Evolutionary conservation across 495 filamentous ascomycete species (phyloP).

Genomic region (Trichoderma virens): DNA sequence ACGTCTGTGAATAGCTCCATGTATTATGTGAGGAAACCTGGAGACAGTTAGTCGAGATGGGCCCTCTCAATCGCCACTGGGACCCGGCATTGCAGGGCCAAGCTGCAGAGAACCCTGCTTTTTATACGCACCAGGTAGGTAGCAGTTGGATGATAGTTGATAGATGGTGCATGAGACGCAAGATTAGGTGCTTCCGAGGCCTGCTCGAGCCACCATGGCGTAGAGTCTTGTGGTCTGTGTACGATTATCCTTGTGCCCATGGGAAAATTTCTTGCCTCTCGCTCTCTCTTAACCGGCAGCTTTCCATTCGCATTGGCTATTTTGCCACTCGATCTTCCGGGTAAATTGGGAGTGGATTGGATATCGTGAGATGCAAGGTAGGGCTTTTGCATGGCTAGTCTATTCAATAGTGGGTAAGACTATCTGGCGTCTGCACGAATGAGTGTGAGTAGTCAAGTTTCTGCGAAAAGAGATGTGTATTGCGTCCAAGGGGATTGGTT

Average conservation of each 20-base stretch:
- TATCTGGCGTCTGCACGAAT: neutral
- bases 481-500: too few species aligned
- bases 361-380: neutral
- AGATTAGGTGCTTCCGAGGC: neutral
- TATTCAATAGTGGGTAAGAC: neutral
- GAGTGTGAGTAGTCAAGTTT: too few species aligned
- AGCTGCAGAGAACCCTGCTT: neutral
- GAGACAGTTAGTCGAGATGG: neutral
- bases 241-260: neutral
- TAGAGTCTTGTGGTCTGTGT: neutral
- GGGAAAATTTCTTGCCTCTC: neutral
- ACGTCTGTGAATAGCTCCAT: constrained; percentile 3
- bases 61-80: neutral
- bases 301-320: neutral
- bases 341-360: neutral
- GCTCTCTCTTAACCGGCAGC: neutral
- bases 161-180: neutral
- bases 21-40: constrained; percentile 1
- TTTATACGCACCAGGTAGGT: too few species aligned
- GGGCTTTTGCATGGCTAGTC: neutral
- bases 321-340: neutral
- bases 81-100: neutral
- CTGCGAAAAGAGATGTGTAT: too few species aligned
- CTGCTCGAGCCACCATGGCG: neutral
- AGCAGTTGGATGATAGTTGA: neutral